Evolutionary conservation across 208 protist genomes (phyloP).

Genomic region (Tritrichomonas musculus): DNA sequence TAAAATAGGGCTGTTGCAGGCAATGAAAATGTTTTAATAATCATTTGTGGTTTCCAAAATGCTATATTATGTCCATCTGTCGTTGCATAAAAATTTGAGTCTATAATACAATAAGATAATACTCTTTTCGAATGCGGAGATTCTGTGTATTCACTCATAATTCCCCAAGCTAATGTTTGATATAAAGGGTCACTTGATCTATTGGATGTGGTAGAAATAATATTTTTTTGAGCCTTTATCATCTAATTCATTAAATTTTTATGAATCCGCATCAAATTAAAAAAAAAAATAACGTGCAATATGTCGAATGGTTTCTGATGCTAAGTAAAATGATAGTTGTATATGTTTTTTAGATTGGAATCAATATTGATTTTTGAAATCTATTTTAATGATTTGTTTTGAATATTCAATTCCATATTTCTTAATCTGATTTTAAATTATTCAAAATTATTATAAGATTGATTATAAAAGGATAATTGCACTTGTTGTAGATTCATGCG

Average conservation of each 20-base stretch:
- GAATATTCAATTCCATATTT: neutral
- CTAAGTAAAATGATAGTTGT: neutral
- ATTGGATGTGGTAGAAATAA: neutral
- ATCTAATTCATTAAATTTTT: neutral
- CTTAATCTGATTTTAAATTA: neutral
- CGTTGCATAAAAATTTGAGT: neutral
- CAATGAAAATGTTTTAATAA: neutral
- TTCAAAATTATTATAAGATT: too few species aligned
- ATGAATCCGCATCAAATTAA: neutral
- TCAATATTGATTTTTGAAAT: neutral
- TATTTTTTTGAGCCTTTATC: neutral
- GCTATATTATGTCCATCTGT: neutral
- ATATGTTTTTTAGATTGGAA: neutral
- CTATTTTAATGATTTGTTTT: neutral
- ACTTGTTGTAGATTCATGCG: too few species aligned
- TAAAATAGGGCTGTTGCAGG: neutral
- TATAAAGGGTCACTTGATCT: neutral
- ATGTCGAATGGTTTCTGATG: neutral
- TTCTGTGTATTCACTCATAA: neutral
- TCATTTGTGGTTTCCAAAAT: neutral
- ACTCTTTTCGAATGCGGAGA: neutral
- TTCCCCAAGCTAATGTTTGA: neutral
- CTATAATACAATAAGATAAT: neutral
- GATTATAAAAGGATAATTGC: too few species aligned
- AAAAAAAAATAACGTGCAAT: neutral